A percentile compares a stretch with the other conserved stretches of the same genome.
phyloP scores from a whole-genome alignment of 257 asterid genomes.

The Mitragyna speciosa region DNA sequence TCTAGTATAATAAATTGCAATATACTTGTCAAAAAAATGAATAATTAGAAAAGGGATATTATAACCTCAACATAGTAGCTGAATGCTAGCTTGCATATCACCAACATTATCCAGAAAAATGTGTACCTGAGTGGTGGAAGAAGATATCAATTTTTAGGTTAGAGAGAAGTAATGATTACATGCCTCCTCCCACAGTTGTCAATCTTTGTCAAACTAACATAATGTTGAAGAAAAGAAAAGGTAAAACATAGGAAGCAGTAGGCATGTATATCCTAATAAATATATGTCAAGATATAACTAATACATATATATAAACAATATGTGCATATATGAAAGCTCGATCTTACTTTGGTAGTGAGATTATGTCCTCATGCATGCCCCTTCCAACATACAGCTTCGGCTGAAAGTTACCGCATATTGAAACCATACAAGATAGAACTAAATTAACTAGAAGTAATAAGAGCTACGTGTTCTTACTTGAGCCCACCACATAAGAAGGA shows the following conservation, averaged over 20 bases:
- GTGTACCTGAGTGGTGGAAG: constrained; percentile 63
- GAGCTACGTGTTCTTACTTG: constrained; percentile 50
- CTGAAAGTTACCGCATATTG: constrained; percentile 41
- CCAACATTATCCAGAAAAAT: constrained; percentile 83
- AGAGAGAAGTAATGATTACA: not conserved
- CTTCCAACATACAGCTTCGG: constrained; percentile 95
- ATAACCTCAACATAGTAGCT: constrained; percentile 98
- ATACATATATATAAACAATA: not conserved
- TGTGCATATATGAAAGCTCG: constrained; percentile 3
- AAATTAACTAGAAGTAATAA: constrained; percentile 10
- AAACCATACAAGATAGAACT: constrained; percentile 17
- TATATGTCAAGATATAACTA: not conserved
- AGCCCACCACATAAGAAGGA: constrained; percentile 92
- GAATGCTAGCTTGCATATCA: constrained; percentile 93
- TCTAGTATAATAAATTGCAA: not conserved
- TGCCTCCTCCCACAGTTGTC: not conserved
- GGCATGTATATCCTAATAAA: not conserved
- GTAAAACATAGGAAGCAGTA: not conserved
- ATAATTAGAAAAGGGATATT: constrained; percentile 10
- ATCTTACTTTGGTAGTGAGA: constrained; percentile 88
- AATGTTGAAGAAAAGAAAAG: not conserved
- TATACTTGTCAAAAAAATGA: not conserved
- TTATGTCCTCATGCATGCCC: constrained; percentile 98
- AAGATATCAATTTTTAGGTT: not conserved
- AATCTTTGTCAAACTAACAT: not conserved